phyloP scores from a whole-genome alignment of 2,329 filamentous ascomycete genomes.

The Ophiocordyceps sinensis region DNA sequence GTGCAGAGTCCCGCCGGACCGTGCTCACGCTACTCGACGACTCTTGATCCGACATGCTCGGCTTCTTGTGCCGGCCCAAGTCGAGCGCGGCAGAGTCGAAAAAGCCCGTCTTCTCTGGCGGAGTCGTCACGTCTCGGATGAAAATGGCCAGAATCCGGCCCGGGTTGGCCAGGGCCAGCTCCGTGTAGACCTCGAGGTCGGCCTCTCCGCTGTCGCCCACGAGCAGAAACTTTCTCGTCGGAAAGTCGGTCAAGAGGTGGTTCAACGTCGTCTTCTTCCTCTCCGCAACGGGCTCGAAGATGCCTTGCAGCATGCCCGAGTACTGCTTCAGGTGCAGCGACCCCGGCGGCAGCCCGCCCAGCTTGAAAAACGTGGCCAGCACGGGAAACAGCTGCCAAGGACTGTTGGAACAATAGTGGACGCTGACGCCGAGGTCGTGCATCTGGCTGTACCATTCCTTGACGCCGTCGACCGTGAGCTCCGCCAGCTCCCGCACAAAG shows the following conservation, averaged over 20 bases:
- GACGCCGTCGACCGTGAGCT: conserved; percentile 76
- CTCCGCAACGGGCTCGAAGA: conserved; percentile 94
- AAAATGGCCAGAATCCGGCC: conserved; percentile 76
- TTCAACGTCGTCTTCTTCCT: conserved; percentile 82
- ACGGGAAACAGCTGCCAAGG: conserved; percentile 96
- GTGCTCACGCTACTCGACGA: conserved; percentile 1
- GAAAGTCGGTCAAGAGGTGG: conserved; percentile 77
- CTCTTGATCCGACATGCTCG: conserved; percentile 6
- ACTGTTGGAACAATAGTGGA: conserved; percentile 98
- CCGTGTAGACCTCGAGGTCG: conserved; percentile 92
- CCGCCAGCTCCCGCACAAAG: conserved; percentile 72
- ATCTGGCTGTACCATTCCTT: conserved; percentile 76
- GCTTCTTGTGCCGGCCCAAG: conserved; percentile 10
- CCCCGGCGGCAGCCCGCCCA: conserved; percentile 67
- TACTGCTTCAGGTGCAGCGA: conserved; percentile 96
- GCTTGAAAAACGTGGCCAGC: conserved; percentile 68
- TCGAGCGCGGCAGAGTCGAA: conserved; percentile 49
- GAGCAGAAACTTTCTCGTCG: conserved; percentile 73
- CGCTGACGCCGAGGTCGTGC: conserved; percentile 63
- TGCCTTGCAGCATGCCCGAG: conserved; percentile 90
- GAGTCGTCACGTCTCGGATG: conserved; percentile 87
- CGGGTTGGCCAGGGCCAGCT: conserved; percentile 74
- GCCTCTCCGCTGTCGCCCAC: conserved; percentile 95
- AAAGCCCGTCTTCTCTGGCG: conserved; percentile 52
- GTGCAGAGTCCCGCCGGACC: conserved; percentile 14